Evolutionary conservation across 2,329 filamentous ascomycete species (phyloP), one percentile per base, ranked within the genome.

Genomic region (Cytospora schulzeri): DNA sequence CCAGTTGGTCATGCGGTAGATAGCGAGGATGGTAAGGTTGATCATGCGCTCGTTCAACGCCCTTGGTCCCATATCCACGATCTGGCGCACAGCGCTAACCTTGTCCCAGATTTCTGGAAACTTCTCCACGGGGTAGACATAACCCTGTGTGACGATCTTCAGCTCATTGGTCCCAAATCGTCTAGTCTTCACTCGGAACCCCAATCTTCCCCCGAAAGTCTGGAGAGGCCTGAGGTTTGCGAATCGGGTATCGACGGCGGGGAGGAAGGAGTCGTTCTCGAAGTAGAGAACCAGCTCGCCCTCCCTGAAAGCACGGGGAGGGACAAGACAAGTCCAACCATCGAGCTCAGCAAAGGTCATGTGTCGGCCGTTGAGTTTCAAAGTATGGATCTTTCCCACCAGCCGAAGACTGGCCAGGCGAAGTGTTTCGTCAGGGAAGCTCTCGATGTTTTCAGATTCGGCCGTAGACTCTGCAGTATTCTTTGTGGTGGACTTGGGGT

Each of bases 221-320:
- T 48, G 65, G 3, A 64, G 48, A 0, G 57, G 41, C 22, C 59
- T 60, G 0, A 62, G 3, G 0, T 45, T 3, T 0, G 61, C 57
- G 51, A 67, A 70, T 0, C 57, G 55, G 4, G 57, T 11, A n/a
- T 70, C 60, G n/a, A 24, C 33, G 2, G 65, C 63, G 0, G 73
- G 73, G 2, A 75, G 64, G 57, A 73, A 75, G 0, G 69, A 57
- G 50, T 74, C 73, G 4, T 70, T 63, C 66, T 74, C 71, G 29
- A 72, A 63, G 38, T 72, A 73, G 1, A 75, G 11, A 1, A 70
- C 69, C 3, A 67, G 56, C 1, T 73, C 64, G 11, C 67, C 67
- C 9, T 31, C 22, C 26, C 26, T 14, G 61, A 73, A 71, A 1
- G 56, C 48, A 11, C 63, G 24, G 3, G 57, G 64, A 12, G 62